A percentile compares a stretch with the other conserved stretches of the same genome.
Evolutionary conservation across 768 basidiomycete genomes (phyloP).

Genomic region (Tylopilus felleus): DNA sequence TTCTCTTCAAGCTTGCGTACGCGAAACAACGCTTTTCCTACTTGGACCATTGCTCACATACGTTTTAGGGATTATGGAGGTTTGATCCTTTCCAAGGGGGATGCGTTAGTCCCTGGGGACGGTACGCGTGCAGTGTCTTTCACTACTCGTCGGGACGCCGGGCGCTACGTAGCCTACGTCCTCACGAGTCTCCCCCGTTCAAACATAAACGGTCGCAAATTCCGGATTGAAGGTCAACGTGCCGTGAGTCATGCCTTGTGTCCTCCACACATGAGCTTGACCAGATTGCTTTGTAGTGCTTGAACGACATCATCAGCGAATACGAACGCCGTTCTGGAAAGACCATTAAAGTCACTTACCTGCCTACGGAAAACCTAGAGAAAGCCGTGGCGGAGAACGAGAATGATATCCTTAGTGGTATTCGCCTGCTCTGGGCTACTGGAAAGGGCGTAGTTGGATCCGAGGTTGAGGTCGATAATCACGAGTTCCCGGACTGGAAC

Average conservation of each 20-base stretch:
- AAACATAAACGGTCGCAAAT: neutral
- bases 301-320: neutral
- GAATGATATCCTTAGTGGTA: neutral
- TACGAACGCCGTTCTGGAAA: neutral
- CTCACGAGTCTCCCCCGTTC: neutral
- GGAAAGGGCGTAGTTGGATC: neutral
- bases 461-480: neutral
- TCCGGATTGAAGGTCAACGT: constrained; percentile 3
- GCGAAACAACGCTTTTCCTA: neutral
- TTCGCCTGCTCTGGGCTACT: neutral
- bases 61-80: neutral
- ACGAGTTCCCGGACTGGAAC: neutral
- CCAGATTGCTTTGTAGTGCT: neutral
- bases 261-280: neutral
- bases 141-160: neutral
- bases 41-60: neutral
- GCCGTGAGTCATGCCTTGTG: neutral
- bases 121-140: neutral
- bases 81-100: neutral
- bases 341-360: neutral
- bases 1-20: constrained; percentile 3
- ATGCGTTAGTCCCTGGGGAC: constrained; percentile 1
- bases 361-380: neutral
- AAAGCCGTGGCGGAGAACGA: neutral
- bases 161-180: neutral